Conservation (phyloP, 1,139 yeast genomes). For the Suhomyces atakaporum region DNA sequence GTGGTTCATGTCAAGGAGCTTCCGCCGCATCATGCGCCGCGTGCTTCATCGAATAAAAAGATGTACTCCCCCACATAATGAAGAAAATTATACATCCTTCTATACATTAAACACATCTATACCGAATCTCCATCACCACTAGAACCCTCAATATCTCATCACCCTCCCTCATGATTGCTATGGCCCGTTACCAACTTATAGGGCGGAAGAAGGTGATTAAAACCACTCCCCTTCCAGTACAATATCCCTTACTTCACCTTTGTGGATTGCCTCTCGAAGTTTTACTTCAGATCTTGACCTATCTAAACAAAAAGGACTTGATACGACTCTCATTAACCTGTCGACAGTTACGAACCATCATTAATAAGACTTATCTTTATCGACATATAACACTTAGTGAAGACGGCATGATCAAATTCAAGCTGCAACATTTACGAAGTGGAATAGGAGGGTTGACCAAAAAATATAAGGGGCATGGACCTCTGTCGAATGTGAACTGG, state of each 20-base stretch:
- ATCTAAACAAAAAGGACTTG: slow-evolving; percentile 25
- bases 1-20: too few relatives aligned
- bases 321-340: slow-evolving; percentile 38
- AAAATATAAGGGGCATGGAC: slow-evolving; percentile 19
- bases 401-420: slow-evolving; percentile 34
- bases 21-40: too few relatives aligned
- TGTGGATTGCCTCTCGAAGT: slow-evolving; percentile 48
- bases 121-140: too few relatives aligned
- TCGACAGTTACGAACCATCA: slow-evolving; percentile 35
- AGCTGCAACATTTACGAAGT: slow-evolving; percentile 28
- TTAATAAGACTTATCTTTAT: slow-evolving; percentile 42
- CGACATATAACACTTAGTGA: slow-evolving; percentile 29
- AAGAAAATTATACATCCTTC: too few relatives aligned
- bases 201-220: slow-evolving; percentile 34
- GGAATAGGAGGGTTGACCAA: slow-evolving; percentile 8
- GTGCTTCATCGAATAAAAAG: too few relatives aligned
- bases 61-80: too few relatives aligned
- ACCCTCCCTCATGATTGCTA: slow-evolving; percentile 8
- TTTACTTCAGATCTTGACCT: slow-evolving; percentile 33
- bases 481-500: slow-evolving; percentile 36
- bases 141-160: too few relatives aligned
- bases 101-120: too few relatives aligned
- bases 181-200: slow-evolving; percentile 39
- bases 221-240: slow-evolving; percentile 2
- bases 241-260: slow-evolving; percentile 33